Conservation (phyloP, 2,329 filamentous ascomycete species). For the Aspergillus ochraceus region DNA sequence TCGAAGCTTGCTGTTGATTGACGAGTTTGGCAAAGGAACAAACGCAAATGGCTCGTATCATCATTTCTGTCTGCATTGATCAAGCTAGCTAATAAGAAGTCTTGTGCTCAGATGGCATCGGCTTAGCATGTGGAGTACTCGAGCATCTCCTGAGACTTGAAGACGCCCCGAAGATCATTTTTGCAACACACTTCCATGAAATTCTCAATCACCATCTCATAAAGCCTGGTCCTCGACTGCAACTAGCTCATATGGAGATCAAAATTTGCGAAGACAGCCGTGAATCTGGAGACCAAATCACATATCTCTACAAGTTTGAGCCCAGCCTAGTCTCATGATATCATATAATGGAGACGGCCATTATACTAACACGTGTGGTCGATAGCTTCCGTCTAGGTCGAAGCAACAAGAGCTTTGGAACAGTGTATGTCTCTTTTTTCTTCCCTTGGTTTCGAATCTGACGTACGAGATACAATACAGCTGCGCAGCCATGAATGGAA, state of each 20-base stretch:
- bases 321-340: background rate
- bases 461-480: constrained; percentile 29
- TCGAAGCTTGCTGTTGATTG: constrained; percentile 80
- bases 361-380: constrained; percentile 1
- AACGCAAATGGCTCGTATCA: constrained; percentile 51
- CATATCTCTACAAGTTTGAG: constrained; percentile 65
- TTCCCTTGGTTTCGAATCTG: background rate
- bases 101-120: constrained; percentile 57
- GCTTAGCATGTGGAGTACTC: constrained; percentile 62
- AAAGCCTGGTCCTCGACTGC: constrained; percentile 44
- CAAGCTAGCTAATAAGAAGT: background rate
- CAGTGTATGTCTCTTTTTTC: constrained; percentile 46
- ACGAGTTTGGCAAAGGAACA: constrained; percentile 81
- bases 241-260: constrained; percentile 62
- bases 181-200: constrained; percentile 64
- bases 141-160: constrained; percentile 54
- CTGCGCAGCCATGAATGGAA: constrained; percentile 84
- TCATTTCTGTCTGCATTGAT: background rate
- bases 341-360: background rate
- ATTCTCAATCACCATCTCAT: constrained; percentile 56
- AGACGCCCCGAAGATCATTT: constrained; percentile 59
- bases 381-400: constrained; percentile 60
- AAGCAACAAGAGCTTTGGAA: constrained; percentile 80
- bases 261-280: constrained; percentile 43
- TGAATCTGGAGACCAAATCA: constrained; percentile 54